phyloP scores from a whole-genome alignment of 129 eudicot genomes.

The Daucus carota region DNA sequence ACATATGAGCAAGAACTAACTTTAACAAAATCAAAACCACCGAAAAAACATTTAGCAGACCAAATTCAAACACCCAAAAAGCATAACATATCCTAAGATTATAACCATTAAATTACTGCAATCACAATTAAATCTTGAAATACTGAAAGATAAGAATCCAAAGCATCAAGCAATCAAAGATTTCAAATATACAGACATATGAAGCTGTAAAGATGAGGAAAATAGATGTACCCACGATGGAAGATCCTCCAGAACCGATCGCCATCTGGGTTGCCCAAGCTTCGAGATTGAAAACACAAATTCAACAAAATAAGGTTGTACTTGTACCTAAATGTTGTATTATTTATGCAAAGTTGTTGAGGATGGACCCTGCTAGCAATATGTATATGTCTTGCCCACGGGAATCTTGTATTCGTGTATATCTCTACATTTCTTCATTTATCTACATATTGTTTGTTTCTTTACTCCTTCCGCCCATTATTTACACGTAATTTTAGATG shows the following conservation, averaged over 20 bases:
- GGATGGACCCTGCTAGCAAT: background rate
- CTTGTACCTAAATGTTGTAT: background rate
- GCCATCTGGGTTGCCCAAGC: background rate
- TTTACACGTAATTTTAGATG: too few relatives aligned
- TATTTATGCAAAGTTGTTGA: background rate
- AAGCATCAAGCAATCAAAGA: background rate
- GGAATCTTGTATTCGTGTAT: slow-evolving; percentile 4
- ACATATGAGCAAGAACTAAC: background rate
- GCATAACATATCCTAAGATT: background rate
- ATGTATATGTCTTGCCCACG: background rate
- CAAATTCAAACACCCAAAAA: background rate
- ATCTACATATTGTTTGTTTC: too few relatives aligned
- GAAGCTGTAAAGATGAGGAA: background rate
- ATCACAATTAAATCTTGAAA: background rate
- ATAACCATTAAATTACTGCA: background rate
- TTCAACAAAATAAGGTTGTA: background rate
- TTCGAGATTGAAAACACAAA: background rate
- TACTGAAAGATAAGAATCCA: background rate
- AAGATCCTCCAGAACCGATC: slow-evolving; percentile 6
- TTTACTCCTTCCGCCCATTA: too few relatives aligned
- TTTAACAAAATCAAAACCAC: background rate
- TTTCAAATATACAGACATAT: background rate
- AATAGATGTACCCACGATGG: background rate
- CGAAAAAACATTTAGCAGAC: background rate
- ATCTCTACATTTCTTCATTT: background rate